Conservation (phyloP, 148 eudicot species). For the Amaranthus palmeri region DNA sequence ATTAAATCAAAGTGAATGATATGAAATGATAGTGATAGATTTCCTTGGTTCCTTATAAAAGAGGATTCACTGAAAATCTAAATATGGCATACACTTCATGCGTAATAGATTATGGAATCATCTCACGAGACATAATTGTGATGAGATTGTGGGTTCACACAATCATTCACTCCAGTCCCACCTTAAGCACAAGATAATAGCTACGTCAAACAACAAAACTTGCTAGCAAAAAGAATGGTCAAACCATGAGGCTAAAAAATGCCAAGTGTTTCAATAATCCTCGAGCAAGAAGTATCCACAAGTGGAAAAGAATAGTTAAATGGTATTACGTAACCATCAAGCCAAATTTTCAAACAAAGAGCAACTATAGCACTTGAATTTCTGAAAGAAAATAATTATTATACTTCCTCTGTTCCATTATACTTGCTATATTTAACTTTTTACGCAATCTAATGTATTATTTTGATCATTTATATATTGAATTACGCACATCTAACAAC, state of each 20-base stretch:
- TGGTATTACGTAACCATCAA: too few relatives aligned
- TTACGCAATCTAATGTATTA: too few relatives aligned
- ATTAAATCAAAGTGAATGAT: not conserved
- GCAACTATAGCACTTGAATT: too few relatives aligned
- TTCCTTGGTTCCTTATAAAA: not conserved
- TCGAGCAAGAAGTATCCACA: not conserved
- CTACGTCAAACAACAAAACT: not conserved
- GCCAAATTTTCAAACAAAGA: too few relatives aligned
- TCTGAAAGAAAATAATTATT: too few relatives aligned
- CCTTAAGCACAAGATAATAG: not conserved
- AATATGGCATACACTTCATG: not conserved
- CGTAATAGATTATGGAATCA: not conserved
- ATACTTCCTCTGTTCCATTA: too few relatives aligned
- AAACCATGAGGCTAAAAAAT: not conserved
- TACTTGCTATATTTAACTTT: too few relatives aligned
- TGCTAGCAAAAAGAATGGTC: not conserved
- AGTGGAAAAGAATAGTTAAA: too few relatives aligned
- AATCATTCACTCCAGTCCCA: not conserved
- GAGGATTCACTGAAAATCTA: not conserved
- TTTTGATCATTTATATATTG: too few relatives aligned
- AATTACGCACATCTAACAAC: too few relatives aligned
- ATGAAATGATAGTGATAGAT: too few relatives aligned
- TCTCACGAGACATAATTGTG: not conserved
- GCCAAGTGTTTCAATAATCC: not conserved
- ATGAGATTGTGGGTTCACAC: not conserved